A percentile compares a stretch with the other conserved stretches of the same genome.
Evolutionary conservation across 129 eudicot genomes (phyloP).

Genomic region (Apium graveolens): DNA sequence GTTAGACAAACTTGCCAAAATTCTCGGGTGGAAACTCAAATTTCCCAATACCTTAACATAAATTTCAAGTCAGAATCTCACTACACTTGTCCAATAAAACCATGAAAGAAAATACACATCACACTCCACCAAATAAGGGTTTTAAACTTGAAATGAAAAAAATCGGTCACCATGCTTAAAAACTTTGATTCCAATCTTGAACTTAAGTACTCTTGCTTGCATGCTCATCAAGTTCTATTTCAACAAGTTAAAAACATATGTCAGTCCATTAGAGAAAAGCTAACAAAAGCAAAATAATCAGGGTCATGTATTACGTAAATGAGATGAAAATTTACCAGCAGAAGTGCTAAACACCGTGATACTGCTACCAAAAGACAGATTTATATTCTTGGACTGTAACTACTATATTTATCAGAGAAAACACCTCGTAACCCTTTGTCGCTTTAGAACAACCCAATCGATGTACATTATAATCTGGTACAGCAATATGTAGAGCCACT

Average conservation of each 20-base stretch:
- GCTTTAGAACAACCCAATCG: conserved; percentile 59
- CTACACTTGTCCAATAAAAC: neutral
- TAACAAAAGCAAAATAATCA: neutral
- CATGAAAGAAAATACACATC: neutral
- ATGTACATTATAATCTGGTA: conserved; percentile 60
- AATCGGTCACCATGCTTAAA: conserved; percentile 60
- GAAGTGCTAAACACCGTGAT: conserved; percentile 82
- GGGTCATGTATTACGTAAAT: neutral
- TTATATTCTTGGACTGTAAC: conserved; percentile 60
- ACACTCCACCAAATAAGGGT: neutral
- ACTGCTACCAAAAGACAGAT: conserved; percentile 63
- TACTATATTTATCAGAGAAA: conserved; percentile 76
- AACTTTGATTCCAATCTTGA: conserved; percentile 69
- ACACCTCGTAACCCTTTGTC: conserved; percentile 67
- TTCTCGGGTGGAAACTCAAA: neutral
- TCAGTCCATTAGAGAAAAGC: neutral
- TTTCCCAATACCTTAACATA: neutral
- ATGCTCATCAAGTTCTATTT: conserved; percentile 56
- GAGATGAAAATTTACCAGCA: conserved; percentile 47
- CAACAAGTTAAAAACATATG: neutral
- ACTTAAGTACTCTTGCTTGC: conserved; percentile 70
- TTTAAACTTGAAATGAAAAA: neutral
- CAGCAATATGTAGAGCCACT: conserved; percentile 9
- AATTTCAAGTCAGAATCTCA: neutral
- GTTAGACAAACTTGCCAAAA: neutral